Conservation (phyloP, 176 grass and related monocot species). For the Alloteropsis semialata region DNA sequence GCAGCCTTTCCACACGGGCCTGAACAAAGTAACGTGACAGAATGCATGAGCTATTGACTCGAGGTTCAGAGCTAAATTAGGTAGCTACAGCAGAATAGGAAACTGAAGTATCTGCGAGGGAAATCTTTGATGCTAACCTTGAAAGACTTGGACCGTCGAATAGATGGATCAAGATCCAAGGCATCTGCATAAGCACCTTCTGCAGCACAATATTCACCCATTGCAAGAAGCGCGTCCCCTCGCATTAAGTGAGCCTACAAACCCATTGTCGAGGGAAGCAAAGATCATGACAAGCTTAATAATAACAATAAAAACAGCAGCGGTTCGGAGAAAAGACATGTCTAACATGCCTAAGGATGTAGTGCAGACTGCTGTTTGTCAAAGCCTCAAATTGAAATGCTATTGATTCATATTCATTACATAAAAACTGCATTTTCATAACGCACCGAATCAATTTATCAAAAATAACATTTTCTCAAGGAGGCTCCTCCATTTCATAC, state of each 20-base stretch:
- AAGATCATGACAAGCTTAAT: background rate
- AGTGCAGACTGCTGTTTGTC: background rate
- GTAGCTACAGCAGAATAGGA: background rate
- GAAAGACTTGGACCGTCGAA: conserved; percentile 76
- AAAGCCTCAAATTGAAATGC: background rate
- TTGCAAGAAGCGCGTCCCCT: conserved; percentile 65
- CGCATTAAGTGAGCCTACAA: conserved; percentile 70
- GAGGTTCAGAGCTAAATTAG: background rate
- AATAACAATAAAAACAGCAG: background rate
- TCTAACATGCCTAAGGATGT: background rate
- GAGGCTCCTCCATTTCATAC: background rate
- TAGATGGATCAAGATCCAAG: conserved; percentile 73
- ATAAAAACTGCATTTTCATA: background rate
- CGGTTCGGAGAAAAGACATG: background rate
- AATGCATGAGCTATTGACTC: conserved; percentile 5
- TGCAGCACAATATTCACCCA: conserved; percentile 51
- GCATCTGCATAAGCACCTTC: conserved; percentile 64
- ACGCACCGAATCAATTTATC: background rate
- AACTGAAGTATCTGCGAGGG: background rate
- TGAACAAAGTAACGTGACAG: conserved; percentile 36
- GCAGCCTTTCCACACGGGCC: conserved; percentile 65
- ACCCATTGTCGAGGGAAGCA: background rate
- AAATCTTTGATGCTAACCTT: conserved; percentile 50
- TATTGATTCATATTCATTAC: background rate
- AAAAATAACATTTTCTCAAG: background rate